These are phyloP conservation scores for Xylaria sp. DNA, from an alignment of 2,329 filamentous ascomycete genomes.

Conservation along the genomic window DNA sequence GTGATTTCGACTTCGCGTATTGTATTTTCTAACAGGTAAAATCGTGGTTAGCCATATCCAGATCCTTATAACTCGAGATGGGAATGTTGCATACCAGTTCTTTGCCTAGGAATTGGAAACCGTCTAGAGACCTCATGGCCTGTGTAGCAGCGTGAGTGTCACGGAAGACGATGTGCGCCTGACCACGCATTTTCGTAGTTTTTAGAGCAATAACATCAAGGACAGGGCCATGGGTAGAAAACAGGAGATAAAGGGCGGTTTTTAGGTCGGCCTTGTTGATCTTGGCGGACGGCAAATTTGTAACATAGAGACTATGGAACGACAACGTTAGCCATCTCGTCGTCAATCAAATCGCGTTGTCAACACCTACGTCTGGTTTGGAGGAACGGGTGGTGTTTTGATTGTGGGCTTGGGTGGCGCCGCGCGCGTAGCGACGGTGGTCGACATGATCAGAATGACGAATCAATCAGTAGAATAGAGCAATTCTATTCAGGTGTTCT, in stretches of 20 bases:
- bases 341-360: slow-evolving; percentile 19
- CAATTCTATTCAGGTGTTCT: neutral
- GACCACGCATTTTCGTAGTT: slow-evolving; percentile 92
- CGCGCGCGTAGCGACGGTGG: slow-evolving; percentile 45
- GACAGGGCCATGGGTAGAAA: slow-evolving; percentile 92
- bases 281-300: slow-evolving; percentile 86
- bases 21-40: slow-evolving; percentile 75
- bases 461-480: neutral
- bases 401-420: slow-evolving; percentile 49
- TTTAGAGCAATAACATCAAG: slow-evolving; percentile 92
- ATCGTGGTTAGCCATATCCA: slow-evolving; percentile 30
- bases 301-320: slow-evolving; percentile 80
- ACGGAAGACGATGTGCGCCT: slow-evolving; percentile 91
- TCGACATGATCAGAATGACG: slow-evolving; percentile 49
- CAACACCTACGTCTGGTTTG: slow-evolving; percentile 79
- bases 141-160: slow-evolving; percentile 93
- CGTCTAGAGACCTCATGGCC: slow-evolving; percentile 89
- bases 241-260: slow-evolving; percentile 89
- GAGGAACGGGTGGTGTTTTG: slow-evolving; percentile 68
- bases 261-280: slow-evolving; percentile 89
- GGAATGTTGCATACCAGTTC: slow-evolving; percentile 74
- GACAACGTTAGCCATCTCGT: slow-evolving; percentile 18
- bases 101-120: slow-evolving; percentile 85
- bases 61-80: neutral
- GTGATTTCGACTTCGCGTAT: slow-evolving; percentile 90